These are phyloP conservation scores for Paecilomyces variotii DNA, from an alignment of 2,329 filamentous ascomycete species.

Conservation along the genomic window DNA sequence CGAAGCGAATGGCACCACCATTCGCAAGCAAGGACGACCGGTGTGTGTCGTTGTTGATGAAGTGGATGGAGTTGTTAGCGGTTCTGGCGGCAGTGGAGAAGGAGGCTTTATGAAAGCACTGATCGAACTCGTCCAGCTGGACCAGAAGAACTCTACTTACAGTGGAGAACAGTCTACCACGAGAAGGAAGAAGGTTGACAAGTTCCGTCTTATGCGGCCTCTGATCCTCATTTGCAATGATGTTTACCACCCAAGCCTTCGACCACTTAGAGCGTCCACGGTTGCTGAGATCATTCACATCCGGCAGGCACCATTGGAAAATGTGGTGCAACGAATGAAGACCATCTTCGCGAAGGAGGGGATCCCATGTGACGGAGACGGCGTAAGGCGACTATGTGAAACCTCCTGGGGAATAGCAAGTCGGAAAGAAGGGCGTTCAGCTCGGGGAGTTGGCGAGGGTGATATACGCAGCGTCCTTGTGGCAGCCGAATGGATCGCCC, in stretches of 20 bases:
- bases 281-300: slow-evolving; percentile 88
- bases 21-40: slow-evolving; percentile 68
- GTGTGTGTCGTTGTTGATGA: slow-evolving; percentile 94
- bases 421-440: slow-evolving; percentile 44
- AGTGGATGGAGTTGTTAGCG: slow-evolving; percentile 85
- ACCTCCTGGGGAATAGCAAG: slow-evolving; percentile 57
- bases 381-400: slow-evolving; percentile 64
- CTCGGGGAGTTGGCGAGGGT: slow-evolving; percentile 40
- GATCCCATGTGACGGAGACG: slow-evolving; percentile 80
- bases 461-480: slow-evolving; percentile 59
- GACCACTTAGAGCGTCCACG: slow-evolving; percentile 74
- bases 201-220: slow-evolving; percentile 76
- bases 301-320: slow-evolving; percentile 78
- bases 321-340: slow-evolving; percentile 74
- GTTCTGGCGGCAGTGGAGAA: slow-evolving; percentile 68
- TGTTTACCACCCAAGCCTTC: slow-evolving; percentile 82
- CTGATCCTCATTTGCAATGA: slow-evolving; percentile 96
- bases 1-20: slow-evolving; percentile 41
- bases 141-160: slow-evolving; percentile 65
- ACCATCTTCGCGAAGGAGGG: slow-evolving; percentile 81
- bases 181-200: slow-evolving; percentile 63
- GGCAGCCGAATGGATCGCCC: slow-evolving; percentile 57
- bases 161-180: slow-evolving; percentile 17
- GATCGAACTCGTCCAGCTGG: slow-evolving; percentile 78
- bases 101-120: slow-evolving; percentile 93